Evolutionary conservation across 768 basidiomycete species (phyloP), one percentile per base, ranked within the genome.

Genomic region (Epithele typhae): DNA sequence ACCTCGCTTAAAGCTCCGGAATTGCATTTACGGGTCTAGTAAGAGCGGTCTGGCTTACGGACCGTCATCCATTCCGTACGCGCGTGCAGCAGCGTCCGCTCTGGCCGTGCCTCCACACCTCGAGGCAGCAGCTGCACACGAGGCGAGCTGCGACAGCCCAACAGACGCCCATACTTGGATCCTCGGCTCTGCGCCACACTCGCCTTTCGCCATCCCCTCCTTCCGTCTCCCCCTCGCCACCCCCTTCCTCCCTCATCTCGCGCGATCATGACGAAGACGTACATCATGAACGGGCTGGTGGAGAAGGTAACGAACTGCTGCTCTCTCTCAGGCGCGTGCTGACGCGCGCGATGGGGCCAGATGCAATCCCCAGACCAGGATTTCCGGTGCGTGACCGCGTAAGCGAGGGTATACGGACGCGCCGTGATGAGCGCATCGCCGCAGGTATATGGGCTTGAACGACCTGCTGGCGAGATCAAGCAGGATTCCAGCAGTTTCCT

Each of bases 381-480:
- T 69, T 91, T 90, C 66, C 76, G 89, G 89, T 90, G 49, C 25
- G 69, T 48, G 22, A 44, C 34, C 35, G 30, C 49, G 63, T 30
- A 7, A 7, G 8, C 45, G 25, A 37, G 37, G 35, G 44, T 35
- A 48, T 54, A 52, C 55, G 54, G 58, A 27, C 34, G 8, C 34
- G 12, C 11, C 22, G 18, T 55, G 49, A 53, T 33, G 58, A 41
- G 48, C 44, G 52, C 43, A 55, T 32, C 37, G 45, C 38, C n/a
- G 18, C 59, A 94, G 93, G 64, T 93, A 91, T 66, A 98, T 97
- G 95, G 92, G 93, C 32, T 73, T 99, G 54, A 96, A 92, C 54
- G 95, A 99, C 68, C 68, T 98, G 56, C 87, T 91, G 78, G 77
- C 78, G 30, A 95, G 70, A 82, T 94, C 71, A 84, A 78, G 64